A percentile compares a stretch with the other conserved stretches of the same genome.
Conservation (phyloP, 805 yeast genomes). For the Lachancea nothofagi region DNA sequence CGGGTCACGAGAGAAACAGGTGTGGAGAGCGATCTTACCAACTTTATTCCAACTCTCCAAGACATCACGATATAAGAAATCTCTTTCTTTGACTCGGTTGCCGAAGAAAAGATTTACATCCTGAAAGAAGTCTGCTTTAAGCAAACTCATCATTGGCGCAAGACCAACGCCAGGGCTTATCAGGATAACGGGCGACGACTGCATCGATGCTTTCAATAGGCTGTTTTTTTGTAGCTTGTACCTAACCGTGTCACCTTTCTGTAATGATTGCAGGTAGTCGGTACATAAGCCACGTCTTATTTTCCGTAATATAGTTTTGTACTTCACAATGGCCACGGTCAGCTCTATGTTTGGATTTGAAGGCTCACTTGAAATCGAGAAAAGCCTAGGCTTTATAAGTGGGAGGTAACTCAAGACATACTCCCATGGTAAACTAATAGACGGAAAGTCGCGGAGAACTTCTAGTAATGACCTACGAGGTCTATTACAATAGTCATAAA, state of each 20-base stretch:
- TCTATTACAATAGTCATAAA: slow-evolving; percentile 86
- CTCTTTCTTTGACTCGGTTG: slow-evolving; percentile 58
- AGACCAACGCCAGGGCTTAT: slow-evolving; percentile 95
- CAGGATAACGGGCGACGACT: slow-evolving; percentile 53
- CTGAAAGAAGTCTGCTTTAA: slow-evolving; percentile 36
- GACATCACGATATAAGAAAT: slow-evolving; percentile 55
- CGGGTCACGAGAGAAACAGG: slow-evolving; percentile 47
- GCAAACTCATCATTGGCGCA: slow-evolving; percentile 81
- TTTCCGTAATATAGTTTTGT: slow-evolving; percentile 72
- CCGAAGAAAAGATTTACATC: slow-evolving; percentile 63
- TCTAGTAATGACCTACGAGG: slow-evolving; percentile 87
- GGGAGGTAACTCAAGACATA: slow-evolving; percentile 78
- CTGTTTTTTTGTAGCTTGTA: slow-evolving; percentile 47
- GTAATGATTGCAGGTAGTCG: slow-evolving; percentile 55
- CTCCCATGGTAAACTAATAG: slow-evolving; percentile 68
- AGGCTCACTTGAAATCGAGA: slow-evolving; percentile 68
- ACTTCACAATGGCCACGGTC: slow-evolving; percentile 79
- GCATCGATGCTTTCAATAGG: slow-evolving; percentile 33
- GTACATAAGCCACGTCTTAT: slow-evolving; percentile 80
- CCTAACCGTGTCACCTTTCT: slow-evolving; percentile 44
- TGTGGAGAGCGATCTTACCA: slow-evolving; percentile 37
- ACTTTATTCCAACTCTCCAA: slow-evolving; percentile 40
- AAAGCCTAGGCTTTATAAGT: slow-evolving; percentile 69
- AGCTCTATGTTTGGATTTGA: slow-evolving; percentile 51
- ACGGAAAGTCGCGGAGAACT: slow-evolving; percentile 72